Percentiles rank a stretch among this genome's conserved stretches.
These are phyloP conservation scores for Filobasidium floriforme DNA, from an alignment of 768 basidiomycete genomes.

Conservation along the genomic window DNA sequence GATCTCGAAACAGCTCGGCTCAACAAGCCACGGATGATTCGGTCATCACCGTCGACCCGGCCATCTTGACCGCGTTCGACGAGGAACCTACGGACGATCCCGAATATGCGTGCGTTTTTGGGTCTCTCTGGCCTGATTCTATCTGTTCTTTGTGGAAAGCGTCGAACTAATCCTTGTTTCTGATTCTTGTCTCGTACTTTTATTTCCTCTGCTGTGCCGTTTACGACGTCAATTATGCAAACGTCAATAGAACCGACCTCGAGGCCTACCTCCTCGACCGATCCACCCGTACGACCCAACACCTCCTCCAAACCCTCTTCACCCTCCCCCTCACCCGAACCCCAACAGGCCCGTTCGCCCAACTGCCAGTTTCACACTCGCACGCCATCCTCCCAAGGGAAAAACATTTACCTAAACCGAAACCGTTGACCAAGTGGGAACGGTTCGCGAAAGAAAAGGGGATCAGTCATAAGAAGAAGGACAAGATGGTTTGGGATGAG, in stretches of 20 bases:
- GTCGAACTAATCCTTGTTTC: neutral
- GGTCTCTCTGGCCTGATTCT: no score
- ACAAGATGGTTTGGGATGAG: slow-evolving; percentile 86
- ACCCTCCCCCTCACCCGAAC: slow-evolving; percentile 64
- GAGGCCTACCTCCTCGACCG: slow-evolving; percentile 68
- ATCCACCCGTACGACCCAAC: slow-evolving; percentile 74
- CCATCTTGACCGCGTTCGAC: slow-evolving; percentile 77
- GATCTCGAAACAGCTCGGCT: slow-evolving; percentile 16
- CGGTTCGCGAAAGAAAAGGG: slow-evolving; percentile 89
- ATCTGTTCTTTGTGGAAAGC: no score
- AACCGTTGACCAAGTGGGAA: slow-evolving; percentile 94
- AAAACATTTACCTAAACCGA: slow-evolving; percentile 87
- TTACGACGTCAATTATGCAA: neutral
- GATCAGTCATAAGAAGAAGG: slow-evolving; percentile 68
- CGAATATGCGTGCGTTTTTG: slow-evolving; percentile 60
- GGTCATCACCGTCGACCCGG: slow-evolving; percentile 65
- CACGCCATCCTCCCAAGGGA: slow-evolving; percentile 63
- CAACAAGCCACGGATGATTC: slow-evolving; percentile 13
- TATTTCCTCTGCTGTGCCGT: neutral
- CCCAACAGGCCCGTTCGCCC: slow-evolving; percentile 61
- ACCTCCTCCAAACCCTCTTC: slow-evolving; percentile 71
- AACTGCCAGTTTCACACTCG: slow-evolving; percentile 58
- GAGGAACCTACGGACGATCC: slow-evolving; percentile 76
- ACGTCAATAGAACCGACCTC: slow-evolving; percentile 56
- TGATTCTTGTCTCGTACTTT: no score